Conservation (phyloP, 2,329 filamentous ascomycete species). For the Daldinia sp. region DNA sequence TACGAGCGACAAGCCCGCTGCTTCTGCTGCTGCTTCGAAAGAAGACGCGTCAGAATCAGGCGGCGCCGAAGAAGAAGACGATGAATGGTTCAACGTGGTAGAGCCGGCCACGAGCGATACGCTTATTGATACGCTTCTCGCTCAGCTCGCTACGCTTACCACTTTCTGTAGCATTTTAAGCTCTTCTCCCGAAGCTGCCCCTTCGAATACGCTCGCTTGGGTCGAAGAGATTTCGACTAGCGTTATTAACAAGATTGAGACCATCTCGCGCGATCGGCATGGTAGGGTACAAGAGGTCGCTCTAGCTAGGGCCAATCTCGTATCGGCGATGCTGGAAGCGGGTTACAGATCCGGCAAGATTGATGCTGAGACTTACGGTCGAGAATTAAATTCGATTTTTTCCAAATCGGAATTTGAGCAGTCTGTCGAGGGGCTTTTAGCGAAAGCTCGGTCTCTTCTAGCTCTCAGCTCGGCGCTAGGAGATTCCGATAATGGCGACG, state of each 20-base stretch:
- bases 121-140: slow-evolving; percentile 75
- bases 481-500: slow-evolving; percentile 38
- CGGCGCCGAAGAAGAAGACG: slow-evolving; percentile 45
- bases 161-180: slow-evolving; percentile 63
- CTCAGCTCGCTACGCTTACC: slow-evolving; percentile 69
- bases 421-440: slow-evolving; percentile 41
- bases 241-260: slow-evolving; percentile 58
- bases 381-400: slow-evolving; percentile 49
- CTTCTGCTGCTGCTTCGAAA: slow-evolving; percentile 6
- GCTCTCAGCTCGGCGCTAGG: slow-evolving; percentile 47
- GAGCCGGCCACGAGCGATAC: slow-evolving; percentile 73
- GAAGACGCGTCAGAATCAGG: slow-evolving; percentile 46
- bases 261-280: slow-evolving; percentile 33
- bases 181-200: slow-evolving; percentile 53
- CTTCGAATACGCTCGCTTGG: slow-evolving; percentile 61
- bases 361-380: slow-evolving; percentile 46
- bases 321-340: slow-evolving; percentile 46
- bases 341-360: slow-evolving; percentile 44
- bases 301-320: slow-evolving; percentile 46
- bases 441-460: slow-evolving; percentile 47
- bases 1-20: slow-evolving; percentile 15
- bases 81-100: slow-evolving; percentile 75
- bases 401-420: slow-evolving; percentile 39
- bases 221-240: slow-evolving; percentile 67
- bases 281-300: slow-evolving; percentile 47